Evolutionary conservation across 768 basidiomycete genomes (phyloP).

Genomic region (Vararia minispora): DNA sequence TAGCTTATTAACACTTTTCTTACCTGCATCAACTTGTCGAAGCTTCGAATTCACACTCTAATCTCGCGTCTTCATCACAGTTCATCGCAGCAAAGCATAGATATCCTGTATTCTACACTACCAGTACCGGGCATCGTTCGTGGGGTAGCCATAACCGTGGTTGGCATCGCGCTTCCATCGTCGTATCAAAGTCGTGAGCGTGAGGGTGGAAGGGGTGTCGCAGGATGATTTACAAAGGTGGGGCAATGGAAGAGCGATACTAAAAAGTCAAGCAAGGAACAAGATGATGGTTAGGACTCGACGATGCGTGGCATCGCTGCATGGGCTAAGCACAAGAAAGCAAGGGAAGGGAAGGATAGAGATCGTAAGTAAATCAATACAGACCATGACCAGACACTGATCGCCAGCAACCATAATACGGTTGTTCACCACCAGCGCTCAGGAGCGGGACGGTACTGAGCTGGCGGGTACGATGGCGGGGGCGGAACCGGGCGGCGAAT

Average conservation of each 20-base stretch:
- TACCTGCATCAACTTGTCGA: no score
- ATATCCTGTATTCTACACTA: conserved; percentile 5
- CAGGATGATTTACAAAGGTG: conserved; percentile 1
- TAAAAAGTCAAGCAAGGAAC: conserved; percentile 4
- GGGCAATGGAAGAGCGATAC: conserved; percentile 7
- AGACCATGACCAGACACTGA: conserved; percentile 11
- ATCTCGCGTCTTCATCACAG: not conserved
- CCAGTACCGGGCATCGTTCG: conserved; percentile 3
- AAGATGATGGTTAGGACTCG: conserved; percentile 7
- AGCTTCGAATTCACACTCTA: not conserved
- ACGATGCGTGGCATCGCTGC: conserved; percentile 5
- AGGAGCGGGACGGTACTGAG: conserved; percentile 16
- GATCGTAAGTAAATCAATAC: conserved; percentile 13
- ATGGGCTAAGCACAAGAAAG: conserved; percentile 11
- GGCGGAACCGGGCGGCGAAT: conserved; percentile 33
- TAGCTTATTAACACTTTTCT: no score
- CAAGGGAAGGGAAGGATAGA: not conserved
- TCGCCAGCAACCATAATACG: conserved; percentile 4
- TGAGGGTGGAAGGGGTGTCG: conserved; percentile 2
- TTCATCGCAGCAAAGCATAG: not conserved
- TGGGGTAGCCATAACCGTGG: conserved; percentile 3
- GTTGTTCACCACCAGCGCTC: conserved; percentile 12
- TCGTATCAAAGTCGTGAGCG: conserved; percentile 12
- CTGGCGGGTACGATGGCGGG: conserved; percentile 33
- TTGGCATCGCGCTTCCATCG: conserved; percentile 13